Evolutionary conservation across 768 basidiomycete species (phyloP), one percentile per base, ranked within the genome.

Genomic region (Amanita phalloides): DNA sequence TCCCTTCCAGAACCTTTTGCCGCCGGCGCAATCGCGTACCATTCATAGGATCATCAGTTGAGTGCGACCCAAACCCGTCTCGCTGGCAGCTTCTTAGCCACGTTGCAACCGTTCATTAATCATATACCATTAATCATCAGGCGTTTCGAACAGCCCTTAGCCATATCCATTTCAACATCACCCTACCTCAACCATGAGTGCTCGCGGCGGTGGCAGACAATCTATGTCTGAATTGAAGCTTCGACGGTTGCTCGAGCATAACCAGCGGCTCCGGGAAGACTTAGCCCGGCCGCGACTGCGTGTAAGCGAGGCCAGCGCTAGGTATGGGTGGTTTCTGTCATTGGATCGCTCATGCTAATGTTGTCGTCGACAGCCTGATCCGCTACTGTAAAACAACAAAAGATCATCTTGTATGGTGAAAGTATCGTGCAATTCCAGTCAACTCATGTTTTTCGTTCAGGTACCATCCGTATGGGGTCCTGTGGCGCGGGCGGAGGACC

Each of bases 201-300:
- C 73, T 61, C 75, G 82, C 58, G 64, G 73, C 57, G 74, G 83
- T 62, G 77, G 78, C 48, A 71, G 80, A 54, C 92, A 93, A 72
- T 90, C 90, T 57, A 95, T 97, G 92, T 90, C 90, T 44, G 94
- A 97, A 75, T 87, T 97, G 66, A 96, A 96, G 78, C 86, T 96
- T 53, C 80, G 94, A 23, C 80, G 94, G 41, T 74, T 97, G 62
- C 85, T 90, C 33, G 94, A 97, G 67, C 93, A 97, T 72, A 97
- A 96, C 64, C 85, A 89, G 66, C 79, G 94, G 54, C 70, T 96
- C 60, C 72, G 86, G 59, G 94, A 96, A 63, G 94, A 97, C 68
- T 72, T 97, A 51, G 84, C 89, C 28, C 73, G 94, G 58, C 93
- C 91, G 28, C 72, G 94, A 65, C 82, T 93, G 61, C 75, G 84